Conservation (phyloP, 768 basidiomycete species). For the Suillus subalutaceus region DNA sequence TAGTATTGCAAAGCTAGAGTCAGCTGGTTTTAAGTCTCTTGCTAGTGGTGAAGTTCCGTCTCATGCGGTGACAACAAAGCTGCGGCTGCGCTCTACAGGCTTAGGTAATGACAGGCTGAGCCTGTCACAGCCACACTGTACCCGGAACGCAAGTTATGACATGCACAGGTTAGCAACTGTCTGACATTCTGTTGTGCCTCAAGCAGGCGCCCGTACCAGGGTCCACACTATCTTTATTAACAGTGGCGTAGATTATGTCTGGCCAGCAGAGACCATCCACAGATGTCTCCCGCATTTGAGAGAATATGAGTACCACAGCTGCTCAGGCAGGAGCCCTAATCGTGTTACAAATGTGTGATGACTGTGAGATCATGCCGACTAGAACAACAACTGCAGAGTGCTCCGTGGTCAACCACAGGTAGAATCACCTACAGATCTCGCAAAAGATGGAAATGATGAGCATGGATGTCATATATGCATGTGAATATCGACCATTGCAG, state of each 20-base stretch:
- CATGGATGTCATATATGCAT: slow-evolving; percentile 6
- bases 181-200: neutral
- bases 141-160: neutral
- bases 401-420: neutral
- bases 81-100: neutral
- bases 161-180: neutral
- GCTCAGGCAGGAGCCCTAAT: neutral
- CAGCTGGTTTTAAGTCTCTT: neutral
- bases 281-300: neutral
- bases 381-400: neutral
- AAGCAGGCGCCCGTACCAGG: neutral
- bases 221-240: neutral
- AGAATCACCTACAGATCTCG: neutral
- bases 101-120: neutral
- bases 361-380: neutral
- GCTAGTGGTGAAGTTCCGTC: neutral
- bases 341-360: neutral
- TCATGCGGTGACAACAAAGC: neutral
- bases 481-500: slow-evolving; percentile 10
- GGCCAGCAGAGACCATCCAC: neutral
- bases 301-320: neutral
- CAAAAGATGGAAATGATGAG: neutral
- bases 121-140: too few relatives aligned
- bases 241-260: neutral
- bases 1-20: neutral